Conservation (phyloP, 352 stramenopile genomes). For the Globisporangium solare region DNA sequence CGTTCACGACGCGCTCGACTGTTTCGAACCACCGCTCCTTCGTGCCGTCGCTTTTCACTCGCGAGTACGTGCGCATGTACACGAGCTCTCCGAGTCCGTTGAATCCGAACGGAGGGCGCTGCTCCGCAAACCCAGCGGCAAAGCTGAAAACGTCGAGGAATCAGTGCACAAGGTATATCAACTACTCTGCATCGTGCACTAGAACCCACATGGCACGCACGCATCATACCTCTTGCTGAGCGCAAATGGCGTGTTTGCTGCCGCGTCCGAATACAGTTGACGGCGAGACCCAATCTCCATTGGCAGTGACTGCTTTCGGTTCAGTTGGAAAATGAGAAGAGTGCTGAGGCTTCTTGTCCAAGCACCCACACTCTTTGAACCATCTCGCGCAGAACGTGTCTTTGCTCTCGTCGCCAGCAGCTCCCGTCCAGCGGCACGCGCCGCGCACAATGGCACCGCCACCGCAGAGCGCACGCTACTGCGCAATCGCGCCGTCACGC, state of each 20-base stretch:
- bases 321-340: neutral
- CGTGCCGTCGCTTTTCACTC: slow-evolving; percentile 68
- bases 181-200: neutral
- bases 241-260: neutral
- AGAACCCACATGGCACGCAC: neutral
- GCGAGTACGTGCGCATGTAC: slow-evolving; percentile 90
- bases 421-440: too few species aligned
- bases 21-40: slow-evolving; percentile 91
- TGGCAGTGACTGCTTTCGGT: neutral
- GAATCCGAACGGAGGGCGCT: slow-evolving; percentile 86
- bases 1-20: slow-evolving; percentile 91
- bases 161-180: neutral
- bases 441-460: too few species aligned
- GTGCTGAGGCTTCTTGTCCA: too few species aligned
- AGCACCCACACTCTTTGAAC: neutral
- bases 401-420: neutral
- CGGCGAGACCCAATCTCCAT: neutral
- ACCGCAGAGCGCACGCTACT: too few species aligned
- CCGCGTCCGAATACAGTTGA: neutral
- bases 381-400: neutral
- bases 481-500: too few species aligned
- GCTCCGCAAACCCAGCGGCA: slow-evolving; percentile 40
- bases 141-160: slow-evolving; percentile 24
- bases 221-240: slow-evolving; percentile 14
- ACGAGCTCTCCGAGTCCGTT: slow-evolving; percentile 93